Conservation (phyloP, 495 filamentous ascomycete genomes). For the Podospora tetraspora region DNA sequence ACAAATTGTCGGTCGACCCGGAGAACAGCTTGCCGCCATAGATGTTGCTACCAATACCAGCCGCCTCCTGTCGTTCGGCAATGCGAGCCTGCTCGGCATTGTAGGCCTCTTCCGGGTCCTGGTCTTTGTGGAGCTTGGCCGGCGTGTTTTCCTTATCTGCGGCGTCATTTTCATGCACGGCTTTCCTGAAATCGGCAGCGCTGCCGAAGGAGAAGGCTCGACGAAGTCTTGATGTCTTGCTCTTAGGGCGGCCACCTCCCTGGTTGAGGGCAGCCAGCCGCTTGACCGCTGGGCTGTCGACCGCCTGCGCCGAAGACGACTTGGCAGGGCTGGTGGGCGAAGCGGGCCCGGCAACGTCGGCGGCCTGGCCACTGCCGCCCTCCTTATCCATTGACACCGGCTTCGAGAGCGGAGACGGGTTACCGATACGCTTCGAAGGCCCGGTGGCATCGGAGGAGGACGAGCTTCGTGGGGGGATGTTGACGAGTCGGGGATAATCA, state of each 20-base stretch:
- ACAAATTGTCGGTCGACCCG: slow-evolving; percentile 92
- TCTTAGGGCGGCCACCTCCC: slow-evolving; percentile 59
- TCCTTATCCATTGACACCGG: slow-evolving; percentile 58
- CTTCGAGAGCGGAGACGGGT: slow-evolving; percentile 84
- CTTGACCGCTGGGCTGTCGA: slow-evolving; percentile 66
- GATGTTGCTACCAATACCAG: slow-evolving; percentile 86
- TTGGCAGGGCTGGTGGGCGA: slow-evolving; percentile 30
- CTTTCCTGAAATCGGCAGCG: slow-evolving; percentile 82
- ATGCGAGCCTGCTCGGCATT: slow-evolving; percentile 81
- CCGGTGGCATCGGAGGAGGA: slow-evolving; percentile 58
- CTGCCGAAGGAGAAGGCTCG: slow-evolving; percentile 97
- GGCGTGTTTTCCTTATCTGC: slow-evolving; percentile 49
- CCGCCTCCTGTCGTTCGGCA: slow-evolving; percentile 82
- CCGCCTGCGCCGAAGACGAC: slow-evolving; percentile 25
- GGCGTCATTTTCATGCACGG: slow-evolving; percentile 52
- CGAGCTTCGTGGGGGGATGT: slow-evolving; percentile 61
- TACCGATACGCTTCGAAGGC: slow-evolving; percentile 52
- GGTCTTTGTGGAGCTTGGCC: slow-evolving; percentile 66
- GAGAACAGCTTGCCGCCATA: slow-evolving; percentile 88
- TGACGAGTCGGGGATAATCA: slow-evolving; percentile 55
- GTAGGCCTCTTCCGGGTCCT: slow-evolving; percentile 61
- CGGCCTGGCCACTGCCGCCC: slow-evolving; percentile 28
- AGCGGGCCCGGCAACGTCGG: slow-evolving; percentile 27
- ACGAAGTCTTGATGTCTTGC: slow-evolving; percentile 83
- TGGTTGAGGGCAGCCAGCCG: slow-evolving; percentile 77